These are phyloP conservation scores for Trichaptum fuscoviolaceum DNA, from an alignment of 768 basidiomycete species.

Conservation along the genomic window DNA sequence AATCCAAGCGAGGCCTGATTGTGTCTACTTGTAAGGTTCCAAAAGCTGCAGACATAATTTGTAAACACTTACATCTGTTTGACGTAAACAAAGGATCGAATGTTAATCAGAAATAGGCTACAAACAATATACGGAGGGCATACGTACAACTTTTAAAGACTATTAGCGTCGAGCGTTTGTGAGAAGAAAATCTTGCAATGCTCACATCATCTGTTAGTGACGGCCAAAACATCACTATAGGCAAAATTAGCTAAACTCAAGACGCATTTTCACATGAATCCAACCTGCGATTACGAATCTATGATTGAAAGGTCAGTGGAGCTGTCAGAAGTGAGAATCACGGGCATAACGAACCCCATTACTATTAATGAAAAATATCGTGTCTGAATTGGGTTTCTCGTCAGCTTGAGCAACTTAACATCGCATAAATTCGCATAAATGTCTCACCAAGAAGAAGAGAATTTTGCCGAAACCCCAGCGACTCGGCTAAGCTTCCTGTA, in stretches of 20 bases:
- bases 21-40: not conserved
- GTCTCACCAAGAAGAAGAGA: slow-evolving; percentile 48
- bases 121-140: not conserved
- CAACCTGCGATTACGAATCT: slow-evolving; percentile 29
- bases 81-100: not conserved
- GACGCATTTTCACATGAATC: slow-evolving; percentile 45
- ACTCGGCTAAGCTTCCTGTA: not conserved
- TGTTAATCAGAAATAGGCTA: not conserved
- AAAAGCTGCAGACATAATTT: not conserved
- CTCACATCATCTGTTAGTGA: slow-evolving; percentile 35
- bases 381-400: slow-evolving; percentile 42
- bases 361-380: slow-evolving; percentile 34
- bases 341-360: slow-evolving; percentile 31
- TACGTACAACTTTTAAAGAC: slow-evolving; percentile 11
- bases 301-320: not conserved
- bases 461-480: slow-evolving; percentile 34
- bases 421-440: not conserved
- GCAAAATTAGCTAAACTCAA: slow-evolving; percentile 10
- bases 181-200: slow-evolving; percentile 6
- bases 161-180: slow-evolving; percentile 5
- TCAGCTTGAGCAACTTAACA: not conserved
- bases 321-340: not conserved
- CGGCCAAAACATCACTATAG: slow-evolving; percentile 39
- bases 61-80: not conserved
- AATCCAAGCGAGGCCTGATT: slow-evolving; percentile 42